Conservation (phyloP, 345 rosid genomes). For the Odontarrhena argentea region DNA sequence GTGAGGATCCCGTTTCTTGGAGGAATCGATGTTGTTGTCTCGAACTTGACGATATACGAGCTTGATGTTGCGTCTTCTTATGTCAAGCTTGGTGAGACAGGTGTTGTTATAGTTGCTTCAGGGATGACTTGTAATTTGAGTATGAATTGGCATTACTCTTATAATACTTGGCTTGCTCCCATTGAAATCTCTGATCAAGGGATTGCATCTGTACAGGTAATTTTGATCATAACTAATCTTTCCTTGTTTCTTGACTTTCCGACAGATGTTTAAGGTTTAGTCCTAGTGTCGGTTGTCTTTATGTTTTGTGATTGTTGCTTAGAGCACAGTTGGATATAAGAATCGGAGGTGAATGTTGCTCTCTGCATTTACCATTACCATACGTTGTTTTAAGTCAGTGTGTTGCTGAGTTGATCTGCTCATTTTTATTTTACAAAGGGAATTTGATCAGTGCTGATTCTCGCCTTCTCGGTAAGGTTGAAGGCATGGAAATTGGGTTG, state of each 20-base stretch:
- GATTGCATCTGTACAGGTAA: slow-evolving; percentile 84
- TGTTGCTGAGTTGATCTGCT: slow-evolving; percentile 29
- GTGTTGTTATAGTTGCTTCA: slow-evolving; percentile 71
- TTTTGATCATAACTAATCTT: neutral
- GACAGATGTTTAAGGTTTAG: too few relatives aligned
- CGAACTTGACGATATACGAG: slow-evolving; percentile 66
- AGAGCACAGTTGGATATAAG: slow-evolving; percentile 16
- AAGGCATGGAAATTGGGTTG: slow-evolving; percentile 97
- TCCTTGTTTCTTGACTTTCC: too few relatives aligned
- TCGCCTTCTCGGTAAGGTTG: slow-evolving; percentile 72
- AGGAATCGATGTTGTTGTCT: slow-evolving; percentile 58
- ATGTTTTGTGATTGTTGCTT: slow-evolving; percentile 17
- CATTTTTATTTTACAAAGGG: slow-evolving; percentile 46
- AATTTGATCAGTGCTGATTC: slow-evolving; percentile 54
- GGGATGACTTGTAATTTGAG: slow-evolving; percentile 86
- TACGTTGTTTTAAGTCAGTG: slow-evolving; percentile 23
- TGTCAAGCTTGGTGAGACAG: slow-evolving; percentile 77
- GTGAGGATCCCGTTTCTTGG: slow-evolving; percentile 72
- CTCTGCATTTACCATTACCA: neutral
- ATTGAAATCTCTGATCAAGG: slow-evolving; percentile 74
- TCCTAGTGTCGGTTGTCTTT: neutral
- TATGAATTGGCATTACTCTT: slow-evolving; percentile 83
- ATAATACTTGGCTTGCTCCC: slow-evolving; percentile 71
- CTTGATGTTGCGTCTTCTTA: slow-evolving; percentile 70
- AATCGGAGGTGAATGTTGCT: slow-evolving; percentile 11